These are phyloP conservation scores for Beta macrorhiza DNA, from an alignment of 179 eudicot genomes.

Conservation along the genomic window DNA sequence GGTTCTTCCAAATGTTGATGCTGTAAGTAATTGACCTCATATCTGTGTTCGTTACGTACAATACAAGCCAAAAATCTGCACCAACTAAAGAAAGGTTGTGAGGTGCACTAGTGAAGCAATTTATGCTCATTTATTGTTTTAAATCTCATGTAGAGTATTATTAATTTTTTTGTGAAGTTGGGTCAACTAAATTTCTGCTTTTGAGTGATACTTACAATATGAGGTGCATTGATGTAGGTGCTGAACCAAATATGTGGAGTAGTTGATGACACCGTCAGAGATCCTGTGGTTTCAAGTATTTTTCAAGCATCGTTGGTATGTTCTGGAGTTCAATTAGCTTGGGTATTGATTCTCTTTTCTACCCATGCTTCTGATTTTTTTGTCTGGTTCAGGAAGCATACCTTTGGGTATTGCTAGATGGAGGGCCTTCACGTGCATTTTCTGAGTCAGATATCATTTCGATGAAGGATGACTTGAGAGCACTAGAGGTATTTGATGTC, in stretches of 20 bases:
- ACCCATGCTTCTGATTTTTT: constrained; percentile 24
- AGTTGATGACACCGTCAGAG: constrained; percentile 64
- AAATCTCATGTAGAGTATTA: background rate
- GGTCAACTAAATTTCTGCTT: constrained; percentile 5
- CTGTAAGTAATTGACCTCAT: constrained; percentile 48
- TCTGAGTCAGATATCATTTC: constrained; percentile 58
- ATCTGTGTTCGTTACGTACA: background rate
- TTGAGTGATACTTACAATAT: constrained; percentile 13
- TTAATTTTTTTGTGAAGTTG: background rate
- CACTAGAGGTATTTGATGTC: constrained; percentile 49
- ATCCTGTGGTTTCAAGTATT: constrained; percentile 68
- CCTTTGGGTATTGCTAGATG: constrained; percentile 88
- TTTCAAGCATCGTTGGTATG: constrained; percentile 75
- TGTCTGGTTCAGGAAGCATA: constrained; percentile 66
- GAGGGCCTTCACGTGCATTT: constrained; percentile 94
- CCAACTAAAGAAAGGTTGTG: background rate
- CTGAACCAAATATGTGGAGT: constrained; percentile 61
- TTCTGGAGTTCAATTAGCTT: constrained; percentile 6
- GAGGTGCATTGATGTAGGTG: constrained; percentile 47
- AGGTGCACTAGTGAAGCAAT: constrained; percentile 1
- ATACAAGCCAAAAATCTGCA: background rate
- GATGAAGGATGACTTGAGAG: constrained; percentile 78
- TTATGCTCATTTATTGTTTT: background rate
- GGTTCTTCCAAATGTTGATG: constrained; percentile 69
- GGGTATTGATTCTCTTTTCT: constrained; percentile 3